Percentiles rank a stretch among this genome's conserved stretches.
phyloP scores from a whole-genome alignment of 1,284 basidiomycete species.

The Singerocomus inundabilis region DNA sequence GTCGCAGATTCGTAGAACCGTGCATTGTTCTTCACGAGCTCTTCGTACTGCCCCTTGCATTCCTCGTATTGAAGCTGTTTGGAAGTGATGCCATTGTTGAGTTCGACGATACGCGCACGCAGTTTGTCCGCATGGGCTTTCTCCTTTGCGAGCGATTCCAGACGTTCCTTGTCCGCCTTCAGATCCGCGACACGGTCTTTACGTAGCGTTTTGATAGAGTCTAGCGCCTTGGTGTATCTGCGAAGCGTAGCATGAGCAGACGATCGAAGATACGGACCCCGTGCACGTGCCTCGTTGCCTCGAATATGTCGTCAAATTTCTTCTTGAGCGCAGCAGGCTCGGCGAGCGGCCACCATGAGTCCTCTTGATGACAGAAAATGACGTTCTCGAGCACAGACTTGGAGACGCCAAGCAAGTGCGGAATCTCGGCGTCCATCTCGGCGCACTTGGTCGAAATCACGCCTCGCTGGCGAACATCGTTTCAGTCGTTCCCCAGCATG shows the following conservation, averaged over 20 bases:
- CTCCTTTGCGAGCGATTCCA: conserved; percentile 79
- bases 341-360: conserved; percentile 96
- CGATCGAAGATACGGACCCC: background rate
- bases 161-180: conserved; percentile 90
- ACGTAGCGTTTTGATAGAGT: conserved; percentile 85
- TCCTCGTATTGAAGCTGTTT: conserved; percentile 79
- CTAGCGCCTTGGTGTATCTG: conserved; percentile 96
- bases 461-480: conserved; percentile 59
- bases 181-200: conserved; percentile 91
- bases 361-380: conserved; percentile 99
- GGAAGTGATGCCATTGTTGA: conserved; percentile 59
- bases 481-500: no score
- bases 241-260: background rate
- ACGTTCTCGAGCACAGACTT: conserved; percentile 98
- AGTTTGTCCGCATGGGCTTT: conserved; percentile 88
- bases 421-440: conserved; percentile 95
- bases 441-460: conserved; percentile 95
- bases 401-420: conserved; percentile 90
- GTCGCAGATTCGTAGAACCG: conserved; percentile 82
- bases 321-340: conserved; percentile 93
- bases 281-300: conserved; percentile 80
- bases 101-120: conserved; percentile 63
- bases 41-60: conserved; percentile 64
- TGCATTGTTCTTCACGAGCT: conserved; percentile 72
- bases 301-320: conserved; percentile 99